phyloP scores from a whole-genome alignment of 768 basidiomycete genomes.

The Tulasnella sp. region DNA sequence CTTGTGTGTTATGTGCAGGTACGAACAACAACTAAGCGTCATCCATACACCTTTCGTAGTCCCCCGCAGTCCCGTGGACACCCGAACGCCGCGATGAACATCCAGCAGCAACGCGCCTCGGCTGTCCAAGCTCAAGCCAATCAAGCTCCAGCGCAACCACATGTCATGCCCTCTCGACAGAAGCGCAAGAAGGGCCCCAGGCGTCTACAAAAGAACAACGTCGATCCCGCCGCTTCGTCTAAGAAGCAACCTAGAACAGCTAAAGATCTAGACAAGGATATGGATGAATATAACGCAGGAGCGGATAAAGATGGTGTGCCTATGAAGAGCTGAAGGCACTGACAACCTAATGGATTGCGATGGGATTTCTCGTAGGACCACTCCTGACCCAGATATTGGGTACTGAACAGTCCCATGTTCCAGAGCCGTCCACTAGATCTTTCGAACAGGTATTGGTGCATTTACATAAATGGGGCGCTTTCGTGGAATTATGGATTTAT shows the following conservation, averaged over 20 bases:
- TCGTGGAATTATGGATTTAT: too few relatives aligned
- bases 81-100: neutral
- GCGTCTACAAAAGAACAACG: slow-evolving; percentile 1
- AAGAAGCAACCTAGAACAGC: neutral
- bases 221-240: too few relatives aligned
- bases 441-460: neutral
- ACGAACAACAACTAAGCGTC: too few relatives aligned
- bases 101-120: slow-evolving; percentile 5
- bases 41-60: too few relatives aligned
- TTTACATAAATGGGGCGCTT: neutral
- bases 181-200: slow-evolving; percentile 10
- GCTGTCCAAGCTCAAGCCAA: slow-evolving; percentile 1
- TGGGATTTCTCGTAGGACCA: too few relatives aligned
- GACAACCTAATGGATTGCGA: neutral
- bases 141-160: neutral
- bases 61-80: neutral
- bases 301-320: neutral
- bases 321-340: neutral
- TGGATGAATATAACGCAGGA: slow-evolving; percentile 8
- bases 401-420: neutral
- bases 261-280: slow-evolving; percentile 5
- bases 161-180: neutral
- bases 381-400: neutral
- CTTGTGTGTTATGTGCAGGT: neutral
- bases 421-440: neutral